Percentiles rank a stretch among this genome's conserved stretches.
Conservation (phyloP, 108 stramenopile genomes). For the Aurantiochytrium sp. region DNA sequence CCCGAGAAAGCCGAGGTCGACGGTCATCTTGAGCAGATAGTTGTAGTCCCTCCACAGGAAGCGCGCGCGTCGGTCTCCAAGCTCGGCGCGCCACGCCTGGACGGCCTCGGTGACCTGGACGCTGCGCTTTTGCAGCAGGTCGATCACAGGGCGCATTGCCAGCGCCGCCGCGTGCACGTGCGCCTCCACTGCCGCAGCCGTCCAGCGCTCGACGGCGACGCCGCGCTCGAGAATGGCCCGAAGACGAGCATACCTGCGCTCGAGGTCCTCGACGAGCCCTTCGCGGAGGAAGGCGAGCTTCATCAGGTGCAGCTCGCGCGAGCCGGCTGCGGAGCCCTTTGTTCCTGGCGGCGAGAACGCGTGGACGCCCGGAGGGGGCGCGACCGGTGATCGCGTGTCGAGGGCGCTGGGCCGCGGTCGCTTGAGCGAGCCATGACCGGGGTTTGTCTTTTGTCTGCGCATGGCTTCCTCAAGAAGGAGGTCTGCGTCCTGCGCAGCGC, state of each 20-base stretch:
- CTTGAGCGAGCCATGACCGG: neutral
- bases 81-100: neutral
- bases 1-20: neutral
- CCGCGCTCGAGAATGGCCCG: neutral
- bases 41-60: neutral
- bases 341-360: neutral
- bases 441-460: too few species aligned
- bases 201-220: neutral
- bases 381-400: neutral
- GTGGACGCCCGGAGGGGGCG: neutral
- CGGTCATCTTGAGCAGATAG: neutral
- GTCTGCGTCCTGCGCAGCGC: neutral
- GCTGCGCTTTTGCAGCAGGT: neutral
- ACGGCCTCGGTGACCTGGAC: constrained; percentile 8
- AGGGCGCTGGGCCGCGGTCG: neutral
- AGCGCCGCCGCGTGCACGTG: neutral
- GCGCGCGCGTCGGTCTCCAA: neutral
- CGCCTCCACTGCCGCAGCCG: neutral
- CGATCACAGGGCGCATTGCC: neutral
- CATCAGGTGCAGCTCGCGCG: neutral
- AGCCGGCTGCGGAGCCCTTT: neutral
- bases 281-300: neutral
- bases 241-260: too few species aligned
- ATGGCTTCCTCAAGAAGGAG: too few species aligned
- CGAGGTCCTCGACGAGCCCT: constrained; percentile 9